A percentile compares a stretch with the other conserved stretches of the same genome.
Evolutionary conservation across 345 rosid genomes (phyloP).

Genomic region (Mercurialis annua): DNA sequence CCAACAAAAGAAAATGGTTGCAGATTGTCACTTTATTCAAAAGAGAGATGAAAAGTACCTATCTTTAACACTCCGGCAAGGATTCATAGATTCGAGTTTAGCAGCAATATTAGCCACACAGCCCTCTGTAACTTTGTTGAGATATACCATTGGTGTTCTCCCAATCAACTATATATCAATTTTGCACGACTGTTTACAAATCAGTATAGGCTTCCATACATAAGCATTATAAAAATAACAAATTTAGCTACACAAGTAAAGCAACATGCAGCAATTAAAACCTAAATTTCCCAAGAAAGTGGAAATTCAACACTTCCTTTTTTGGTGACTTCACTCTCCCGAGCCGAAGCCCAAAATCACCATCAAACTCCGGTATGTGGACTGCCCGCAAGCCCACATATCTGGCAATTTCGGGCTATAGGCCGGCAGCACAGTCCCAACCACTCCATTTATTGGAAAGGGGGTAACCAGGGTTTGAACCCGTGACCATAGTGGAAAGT

Average conservation of each 20-base stretch:
- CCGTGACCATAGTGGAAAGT: too few relatives aligned
- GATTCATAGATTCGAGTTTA: conserved; percentile 98
- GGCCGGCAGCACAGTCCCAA: too few relatives aligned
- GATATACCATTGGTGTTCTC: conserved; percentile 88
- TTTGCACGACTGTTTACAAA: conserved; percentile 26
- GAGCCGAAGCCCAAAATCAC: too few relatives aligned
- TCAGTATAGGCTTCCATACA: conserved; percentile 24
- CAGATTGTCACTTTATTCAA: not conserved
- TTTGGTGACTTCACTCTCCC: too few relatives aligned
- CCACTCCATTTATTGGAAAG: too few relatives aligned
- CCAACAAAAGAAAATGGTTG: not conserved
- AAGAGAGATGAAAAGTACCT: conserved; percentile 43
- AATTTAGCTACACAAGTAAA: not conserved
- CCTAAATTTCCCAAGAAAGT: not conserved
- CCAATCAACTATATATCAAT: conserved; percentile 76
- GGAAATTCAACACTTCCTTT: not conserved
- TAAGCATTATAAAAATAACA: conserved; percentile 18
- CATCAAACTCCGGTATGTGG: too few relatives aligned
- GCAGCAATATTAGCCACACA: conserved; percentile 85
- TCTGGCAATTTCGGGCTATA: too few relatives aligned
- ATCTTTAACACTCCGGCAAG: conserved; percentile 89
- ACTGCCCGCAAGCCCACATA: too few relatives aligned
- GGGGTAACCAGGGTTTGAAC: too few relatives aligned
- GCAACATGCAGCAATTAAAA: not conserved
- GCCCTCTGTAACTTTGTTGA: conserved; percentile 70